Base-by-base conservation (phyloP, 352 stramenopile species). In the Elongisporangium senticosum region DNA sequence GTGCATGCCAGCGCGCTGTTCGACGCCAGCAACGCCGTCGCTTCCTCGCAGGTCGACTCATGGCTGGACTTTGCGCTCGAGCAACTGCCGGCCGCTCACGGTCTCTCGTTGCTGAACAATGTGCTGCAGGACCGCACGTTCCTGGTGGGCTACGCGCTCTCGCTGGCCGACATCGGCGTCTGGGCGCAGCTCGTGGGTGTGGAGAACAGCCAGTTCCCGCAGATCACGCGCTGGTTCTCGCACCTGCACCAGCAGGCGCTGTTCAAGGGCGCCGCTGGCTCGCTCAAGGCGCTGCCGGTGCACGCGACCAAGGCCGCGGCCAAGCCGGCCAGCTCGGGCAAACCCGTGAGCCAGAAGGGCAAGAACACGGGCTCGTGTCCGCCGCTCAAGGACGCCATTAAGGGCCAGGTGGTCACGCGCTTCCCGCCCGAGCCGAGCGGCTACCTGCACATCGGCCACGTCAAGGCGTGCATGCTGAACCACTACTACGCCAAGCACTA, bases 391-490 rank as follows among this genome's bases (percentile, higher is more conserved):
- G 96, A 93, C 62, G 97, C 95, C 37, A 83, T 96, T 20, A 61
- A 97, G 39, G 77, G 83, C 49, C 96, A 98, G 61, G 79, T 99
- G 63, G 91, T 95, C 55, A 99, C 97, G 55, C 90, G 98, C 5
- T 99, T 99, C 71, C 97, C 97, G n/a, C 97, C 97, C 14, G 97
- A 99, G 77, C 97, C 97, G 0, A 99, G 99, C 64, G 97, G 97
- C 11, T 99, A 99, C 72, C 82, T 99, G 58, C 97, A 99, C 79
- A 97, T 99, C 54, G 98, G 98, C 11, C 98, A 99, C 72, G 97
- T 97, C 66, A 99, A 99, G 80, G 83, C 88, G 4, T 96, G 96
- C 49, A 86, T 99, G 64, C 77, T 99, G n/a, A 99, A 99, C 83
- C 86, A 99, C 70, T 99, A 99, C 77, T 99, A 99, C 74, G 97